These are phyloP conservation scores for Plasmodium reichenowi DNA, from an alignment of 169 alveolate species.

Conservation along the genomic window DNA sequence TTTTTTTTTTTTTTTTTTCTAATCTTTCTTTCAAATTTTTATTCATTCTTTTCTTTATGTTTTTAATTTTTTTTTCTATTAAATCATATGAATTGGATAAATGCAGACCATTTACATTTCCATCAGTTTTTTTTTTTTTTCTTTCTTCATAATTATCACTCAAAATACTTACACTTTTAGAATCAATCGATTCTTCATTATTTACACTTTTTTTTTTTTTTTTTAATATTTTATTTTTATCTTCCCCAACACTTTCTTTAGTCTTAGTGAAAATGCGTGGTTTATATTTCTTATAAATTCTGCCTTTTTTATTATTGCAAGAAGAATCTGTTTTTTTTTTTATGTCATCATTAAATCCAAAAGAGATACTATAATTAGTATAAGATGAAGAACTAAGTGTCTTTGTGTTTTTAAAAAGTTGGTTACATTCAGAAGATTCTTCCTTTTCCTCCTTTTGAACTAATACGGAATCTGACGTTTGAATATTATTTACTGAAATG, in stretches of 20 bases:
- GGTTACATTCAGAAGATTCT: too few species aligned
- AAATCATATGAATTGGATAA: too few species aligned
- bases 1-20: neutral
- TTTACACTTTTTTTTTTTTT: neutral
- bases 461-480: too few species aligned
- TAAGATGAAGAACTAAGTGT: too few species aligned
- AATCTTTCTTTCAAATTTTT: conserved; percentile 27
- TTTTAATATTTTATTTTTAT: neutral
- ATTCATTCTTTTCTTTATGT: conserved; percentile 17
- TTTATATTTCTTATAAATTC: neutral
- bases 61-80: conserved; percentile 15
- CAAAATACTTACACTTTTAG: neutral
- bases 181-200: neutral
- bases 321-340: too few species aligned
- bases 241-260: neutral
- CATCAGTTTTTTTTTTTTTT: conserved; percentile 6
- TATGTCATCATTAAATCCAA: too few species aligned
- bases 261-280: neutral
- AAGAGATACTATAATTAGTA: too few species aligned
- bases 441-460: too few species aligned
- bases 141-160: neutral
- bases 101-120: neutral
- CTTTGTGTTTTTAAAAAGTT: too few species aligned
- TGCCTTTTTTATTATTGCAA: too few species aligned
- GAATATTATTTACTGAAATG: too few species aligned